phyloP scores from a whole-genome alignment of 805 yeast genomes.

The Hanseniaspora vineae region DNA sequence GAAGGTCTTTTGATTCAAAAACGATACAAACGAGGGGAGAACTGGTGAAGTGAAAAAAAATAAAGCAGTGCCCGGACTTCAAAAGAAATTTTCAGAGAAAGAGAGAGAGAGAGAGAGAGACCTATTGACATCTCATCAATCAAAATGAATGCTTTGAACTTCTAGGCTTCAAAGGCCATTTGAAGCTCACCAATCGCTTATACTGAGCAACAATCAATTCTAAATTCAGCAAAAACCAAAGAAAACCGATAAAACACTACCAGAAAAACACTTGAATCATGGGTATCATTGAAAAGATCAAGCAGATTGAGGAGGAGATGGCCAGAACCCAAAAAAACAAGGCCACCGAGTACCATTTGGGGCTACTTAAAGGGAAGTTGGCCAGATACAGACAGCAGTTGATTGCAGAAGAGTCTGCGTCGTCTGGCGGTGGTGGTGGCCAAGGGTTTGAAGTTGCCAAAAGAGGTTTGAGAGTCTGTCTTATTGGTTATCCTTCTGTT shows the following conservation, averaged over 20 bases:
- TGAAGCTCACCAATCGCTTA: too few relatives aligned
- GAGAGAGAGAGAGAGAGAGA: too few relatives aligned
- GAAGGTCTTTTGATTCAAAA: too few relatives aligned
- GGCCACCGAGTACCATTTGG: slow-evolving; percentile 95
- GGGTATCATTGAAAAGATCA: slow-evolving; percentile 54
- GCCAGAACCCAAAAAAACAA: slow-evolving; percentile 93
- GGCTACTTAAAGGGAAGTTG: slow-evolving; percentile 84
- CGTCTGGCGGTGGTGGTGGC: slow-evolving; percentile 47
- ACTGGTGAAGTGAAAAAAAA: too few relatives aligned
- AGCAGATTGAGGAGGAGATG: slow-evolving; percentile 84
- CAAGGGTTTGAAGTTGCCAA: slow-evolving; percentile 90
- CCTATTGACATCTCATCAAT: too few relatives aligned
- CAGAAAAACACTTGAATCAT: slow-evolving; percentile 10
- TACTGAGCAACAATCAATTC: too few relatives aligned
- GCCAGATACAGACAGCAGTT: slow-evolving; percentile 88
- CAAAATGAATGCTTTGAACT: too few relatives aligned
- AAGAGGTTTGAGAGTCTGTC: slow-evolving; percentile 88
- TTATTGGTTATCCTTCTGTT: slow-evolving; percentile 95
- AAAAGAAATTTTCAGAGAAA: too few relatives aligned
- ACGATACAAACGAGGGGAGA: too few relatives aligned
- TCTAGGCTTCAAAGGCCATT: too few relatives aligned
- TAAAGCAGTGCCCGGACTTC: too few relatives aligned
- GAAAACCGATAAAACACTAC: background rate
- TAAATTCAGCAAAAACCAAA: too few relatives aligned
- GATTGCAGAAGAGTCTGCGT: slow-evolving; percentile 71